Percentiles rank a stretch among this genome's conserved stretches.
Conservation (phyloP, 2,329 filamentous ascomycete species). For the Fusarium pseudograminearum region DNA sequence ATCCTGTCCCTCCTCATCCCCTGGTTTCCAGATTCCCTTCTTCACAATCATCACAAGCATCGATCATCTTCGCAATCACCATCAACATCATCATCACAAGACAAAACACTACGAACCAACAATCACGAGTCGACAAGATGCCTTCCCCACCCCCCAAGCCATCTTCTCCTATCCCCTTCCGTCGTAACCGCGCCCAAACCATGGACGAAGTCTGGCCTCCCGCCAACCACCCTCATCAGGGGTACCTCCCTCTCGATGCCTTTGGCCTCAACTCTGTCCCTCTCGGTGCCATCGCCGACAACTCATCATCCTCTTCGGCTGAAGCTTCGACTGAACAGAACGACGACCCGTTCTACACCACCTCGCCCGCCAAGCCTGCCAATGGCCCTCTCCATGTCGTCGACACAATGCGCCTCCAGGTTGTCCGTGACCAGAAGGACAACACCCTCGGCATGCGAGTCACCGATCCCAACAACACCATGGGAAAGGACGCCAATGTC, state of each 20-base stretch:
- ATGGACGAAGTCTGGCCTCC: neutral
- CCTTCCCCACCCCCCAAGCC: neutral
- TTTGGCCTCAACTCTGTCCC: neutral
- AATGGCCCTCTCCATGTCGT: constrained; percentile 2
- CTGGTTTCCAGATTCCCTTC: no score
- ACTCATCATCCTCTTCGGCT: no score
- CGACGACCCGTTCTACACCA: no score
- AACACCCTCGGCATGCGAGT: constrained; percentile 8
- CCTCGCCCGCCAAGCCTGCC: no score
- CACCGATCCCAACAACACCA: neutral
- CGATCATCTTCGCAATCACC: neutral
- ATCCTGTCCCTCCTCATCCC: fast-evolving
- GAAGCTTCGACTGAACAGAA: no score
- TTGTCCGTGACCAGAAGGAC: constrained; percentile 1
- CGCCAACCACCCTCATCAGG: neutral
- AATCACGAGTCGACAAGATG: neutral
- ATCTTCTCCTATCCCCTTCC: neutral
- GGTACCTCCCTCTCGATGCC: neutral
- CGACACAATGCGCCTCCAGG: constrained; percentile 24
- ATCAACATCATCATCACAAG: no score
- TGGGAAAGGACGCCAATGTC: neutral
- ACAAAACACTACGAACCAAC: neutral
- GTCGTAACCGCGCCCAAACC: constrained; percentile 5
- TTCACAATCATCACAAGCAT: no score
- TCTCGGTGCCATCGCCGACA: neutral